These are phyloP conservation scores for Ramalina peruviana DNA, from an alignment of 495 filamentous ascomycete genomes.

Conservation along the genomic window DNA sequence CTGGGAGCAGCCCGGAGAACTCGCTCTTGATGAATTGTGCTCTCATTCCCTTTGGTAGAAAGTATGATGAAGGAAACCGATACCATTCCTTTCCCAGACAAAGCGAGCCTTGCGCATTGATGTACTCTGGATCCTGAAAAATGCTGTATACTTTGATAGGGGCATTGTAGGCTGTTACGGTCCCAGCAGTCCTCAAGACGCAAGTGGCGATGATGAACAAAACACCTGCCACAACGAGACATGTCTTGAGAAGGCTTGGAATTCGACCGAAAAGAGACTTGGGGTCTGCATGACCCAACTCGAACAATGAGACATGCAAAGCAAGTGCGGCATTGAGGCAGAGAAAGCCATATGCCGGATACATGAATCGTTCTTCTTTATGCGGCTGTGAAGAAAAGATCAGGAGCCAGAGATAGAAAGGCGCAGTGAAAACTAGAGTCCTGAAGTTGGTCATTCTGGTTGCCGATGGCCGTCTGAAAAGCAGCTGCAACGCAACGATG, in stretches of 20 bases:
- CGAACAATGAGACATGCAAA: constrained; percentile 60
- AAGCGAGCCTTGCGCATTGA: constrained; percentile 47
- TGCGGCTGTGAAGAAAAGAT: constrained; percentile 90
- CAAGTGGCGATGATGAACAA: constrained; percentile 46
- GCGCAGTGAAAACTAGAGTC: constrained; percentile 59
- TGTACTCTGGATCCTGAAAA: constrained; percentile 33
- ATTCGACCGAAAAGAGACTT: constrained; percentile 50
- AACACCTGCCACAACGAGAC: constrained; percentile 40
- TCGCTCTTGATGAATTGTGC: constrained; percentile 83
- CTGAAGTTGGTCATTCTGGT: constrained; percentile 41
- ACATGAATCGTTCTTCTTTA: constrained; percentile 99
- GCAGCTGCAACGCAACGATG: constrained; percentile 35
- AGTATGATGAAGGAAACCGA: constrained; percentile 87
- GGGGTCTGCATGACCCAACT: constrained; percentile 54
- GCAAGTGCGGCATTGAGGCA: constrained; percentile 85
- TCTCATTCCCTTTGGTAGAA: constrained; percentile 62
- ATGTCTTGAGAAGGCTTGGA: constrained; percentile 54
- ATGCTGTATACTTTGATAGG: constrained; percentile 63
- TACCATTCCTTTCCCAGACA: constrained; percentile 99
- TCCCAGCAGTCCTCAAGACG: constrained; percentile 61
- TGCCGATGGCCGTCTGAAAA: constrained; percentile 25
- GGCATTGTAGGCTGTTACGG: constrained; percentile 71
- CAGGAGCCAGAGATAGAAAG: constrained; percentile 88
- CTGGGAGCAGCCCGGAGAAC: constrained; percentile 80
- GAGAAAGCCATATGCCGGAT: constrained; percentile 83